phyloP scores from a whole-genome alignment of 768 basidiomycete genomes.

The Heimioporus sp. region DNA sequence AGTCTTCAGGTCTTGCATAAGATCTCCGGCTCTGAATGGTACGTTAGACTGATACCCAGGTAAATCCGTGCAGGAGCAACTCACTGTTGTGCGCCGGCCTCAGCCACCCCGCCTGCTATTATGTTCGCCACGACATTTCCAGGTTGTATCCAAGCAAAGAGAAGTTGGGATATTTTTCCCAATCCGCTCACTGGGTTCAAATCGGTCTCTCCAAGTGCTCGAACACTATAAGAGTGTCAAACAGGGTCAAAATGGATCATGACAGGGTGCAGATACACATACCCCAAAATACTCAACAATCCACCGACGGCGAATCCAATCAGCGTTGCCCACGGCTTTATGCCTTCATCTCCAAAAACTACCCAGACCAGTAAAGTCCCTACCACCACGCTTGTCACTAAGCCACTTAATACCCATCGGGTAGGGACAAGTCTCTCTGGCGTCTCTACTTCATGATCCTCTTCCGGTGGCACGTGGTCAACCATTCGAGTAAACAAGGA shows the following conservation, averaged over 20 bases:
- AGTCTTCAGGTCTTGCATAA: conserved; percentile 99
- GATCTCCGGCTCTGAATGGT: conserved; percentile 76
- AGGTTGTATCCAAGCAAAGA: conserved; percentile 93
- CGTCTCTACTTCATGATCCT: conserved; percentile 70
- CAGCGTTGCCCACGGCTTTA: conserved; percentile 92
- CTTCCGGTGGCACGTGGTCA: conserved; percentile 17
- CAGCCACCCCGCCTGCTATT: conserved; percentile 94
- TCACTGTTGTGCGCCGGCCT: conserved; percentile 91
- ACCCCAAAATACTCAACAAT: conserved; percentile 87
- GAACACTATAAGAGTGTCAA: conserved; percentile 53
- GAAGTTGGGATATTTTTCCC: conserved; percentile 91
- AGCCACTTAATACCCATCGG: conserved; percentile 72
- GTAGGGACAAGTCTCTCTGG: conserved; percentile 78
- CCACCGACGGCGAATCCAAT: conserved; percentile 82
- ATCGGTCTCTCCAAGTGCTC: conserved; percentile 95
- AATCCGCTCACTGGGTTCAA: conserved; percentile 89
- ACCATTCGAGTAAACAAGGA: conserved; percentile 28
- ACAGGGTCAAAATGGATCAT: conserved; percentile 4
- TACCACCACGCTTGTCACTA: conserved; percentile 54
- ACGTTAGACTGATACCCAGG: background rate
- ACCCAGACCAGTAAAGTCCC: conserved; percentile 84
- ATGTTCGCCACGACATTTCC: conserved; percentile 97
- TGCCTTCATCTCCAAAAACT: conserved; percentile 88
- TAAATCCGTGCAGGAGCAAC: conserved; percentile 17
- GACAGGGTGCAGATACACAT: conserved; percentile 21